These are phyloP conservation scores for Calycina herbarum DNA, from an alignment of 2,329 filamentous ascomycete genomes.

Conservation along the genomic window DNA sequence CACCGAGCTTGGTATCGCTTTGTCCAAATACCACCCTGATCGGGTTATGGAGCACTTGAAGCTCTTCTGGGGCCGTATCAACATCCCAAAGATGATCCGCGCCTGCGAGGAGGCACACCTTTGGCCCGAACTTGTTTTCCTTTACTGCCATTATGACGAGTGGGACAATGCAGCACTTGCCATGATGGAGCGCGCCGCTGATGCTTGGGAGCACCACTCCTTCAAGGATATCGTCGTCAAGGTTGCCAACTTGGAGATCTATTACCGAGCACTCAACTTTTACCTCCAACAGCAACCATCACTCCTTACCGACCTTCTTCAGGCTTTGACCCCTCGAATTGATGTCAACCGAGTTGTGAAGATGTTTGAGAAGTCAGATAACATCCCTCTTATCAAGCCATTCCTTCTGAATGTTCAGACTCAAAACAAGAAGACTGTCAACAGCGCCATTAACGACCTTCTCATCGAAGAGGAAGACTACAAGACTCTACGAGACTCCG, in stretches of 20 bases:
- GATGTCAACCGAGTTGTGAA: slow-evolving; percentile 99
- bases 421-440: slow-evolving; percentile 98
- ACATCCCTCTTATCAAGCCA: slow-evolving; percentile 96
- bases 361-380: slow-evolving; percentile 98
- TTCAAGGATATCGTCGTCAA: slow-evolving; percentile 99
- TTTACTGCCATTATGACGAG: slow-evolving; percentile 98
- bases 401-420: slow-evolving; percentile 95
- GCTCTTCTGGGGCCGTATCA: slow-evolving; percentile 97
- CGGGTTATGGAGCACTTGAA: slow-evolving; percentile 98
- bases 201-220: slow-evolving; percentile 98
- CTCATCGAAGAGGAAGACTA: slow-evolving; percentile 99
- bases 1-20: slow-evolving; percentile 85
- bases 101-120: slow-evolving; percentile 92
- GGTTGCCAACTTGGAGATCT: slow-evolving; percentile 97
- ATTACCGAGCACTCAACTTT: slow-evolving; percentile 95
- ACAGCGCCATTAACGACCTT: slow-evolving; percentile 96
- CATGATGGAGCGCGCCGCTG: slow-evolving; percentile 96
- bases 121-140: slow-evolving; percentile 97
- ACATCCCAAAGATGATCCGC: slow-evolving; percentile 94
- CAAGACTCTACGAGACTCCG: slow-evolving; percentile 96
- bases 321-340: slow-evolving; percentile 86
- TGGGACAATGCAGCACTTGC: slow-evolving; percentile 95
- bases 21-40: slow-evolving; percentile 94
- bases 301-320: slow-evolving; percentile 90
- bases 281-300: slow-evolving; percentile 97